Percentiles rank a stretch among this genome's conserved stretches.
Conservation (phyloP, 2,329 filamentous ascomycete species). For the Cordyceps tenuipes region DNA sequence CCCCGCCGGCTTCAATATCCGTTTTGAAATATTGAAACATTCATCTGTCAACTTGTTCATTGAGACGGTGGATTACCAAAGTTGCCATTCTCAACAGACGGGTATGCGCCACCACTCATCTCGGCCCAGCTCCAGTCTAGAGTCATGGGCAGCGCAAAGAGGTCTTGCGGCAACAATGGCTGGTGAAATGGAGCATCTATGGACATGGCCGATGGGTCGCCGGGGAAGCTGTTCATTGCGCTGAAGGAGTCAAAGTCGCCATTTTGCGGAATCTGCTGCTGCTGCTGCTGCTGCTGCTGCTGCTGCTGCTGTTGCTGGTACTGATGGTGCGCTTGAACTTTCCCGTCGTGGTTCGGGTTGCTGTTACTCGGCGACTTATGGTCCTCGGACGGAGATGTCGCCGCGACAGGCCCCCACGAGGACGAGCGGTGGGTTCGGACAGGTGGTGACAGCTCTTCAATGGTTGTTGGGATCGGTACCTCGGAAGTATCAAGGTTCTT, state of each 20-base stretch:
- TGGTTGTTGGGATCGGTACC: constrained; percentile 14
- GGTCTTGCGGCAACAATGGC: constrained; percentile 82
- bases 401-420: constrained; percentile 17
- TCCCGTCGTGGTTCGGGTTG: neutral
- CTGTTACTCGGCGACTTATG: constrained; percentile 2
- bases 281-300: constrained; percentile 1
- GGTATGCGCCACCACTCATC: constrained; percentile 57
- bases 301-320: neutral
- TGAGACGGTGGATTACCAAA: constrained; percentile 25
- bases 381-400: constrained; percentile 10
- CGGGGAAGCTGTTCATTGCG: constrained; percentile 33
- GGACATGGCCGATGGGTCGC: constrained; percentile 13
- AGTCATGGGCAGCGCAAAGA: constrained; percentile 94
- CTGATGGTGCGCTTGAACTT: neutral
- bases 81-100: constrained; percentile 55
- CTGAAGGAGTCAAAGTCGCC: constrained; percentile 36
- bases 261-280: constrained; percentile 19
- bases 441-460: constrained; percentile 22
- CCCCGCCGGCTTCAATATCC: constrained; percentile 10
- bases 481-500: constrained; percentile 9
- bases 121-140: constrained; percentile 80
- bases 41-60: neutral
- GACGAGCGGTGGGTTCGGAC: constrained; percentile 18
- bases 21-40: constrained; percentile 1
- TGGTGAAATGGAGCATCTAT: constrained; percentile 54